Percentiles rank a stretch among this genome's conserved stretches.
phyloP scores from a whole-genome alignment of 495 filamentous ascomycete genomes.

The Pyrenula massariospora region DNA sequence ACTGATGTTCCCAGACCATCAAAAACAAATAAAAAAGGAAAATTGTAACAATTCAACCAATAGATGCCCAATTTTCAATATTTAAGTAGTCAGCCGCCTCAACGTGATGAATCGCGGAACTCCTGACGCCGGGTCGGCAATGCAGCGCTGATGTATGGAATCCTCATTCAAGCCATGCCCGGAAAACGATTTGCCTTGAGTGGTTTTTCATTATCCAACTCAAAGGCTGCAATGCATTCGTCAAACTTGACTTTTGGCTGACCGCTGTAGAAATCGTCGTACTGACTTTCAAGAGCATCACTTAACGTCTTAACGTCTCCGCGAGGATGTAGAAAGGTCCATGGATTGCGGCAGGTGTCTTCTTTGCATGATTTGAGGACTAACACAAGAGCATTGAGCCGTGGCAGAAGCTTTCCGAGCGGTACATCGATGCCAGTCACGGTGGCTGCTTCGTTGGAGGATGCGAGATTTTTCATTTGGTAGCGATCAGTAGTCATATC shows the following conservation, averaged over 20 bases:
- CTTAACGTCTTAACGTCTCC: slow-evolving; percentile 23
- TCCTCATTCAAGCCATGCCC: too few species aligned
- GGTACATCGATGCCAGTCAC: neutral
- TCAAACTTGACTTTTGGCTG: neutral
- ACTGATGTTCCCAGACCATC: too few species aligned
- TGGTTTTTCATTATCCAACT: neutral
- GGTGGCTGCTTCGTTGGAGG: neutral
- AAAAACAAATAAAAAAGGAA: too few species aligned
- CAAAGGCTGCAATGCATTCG: neutral
- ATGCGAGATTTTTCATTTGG: neutral
- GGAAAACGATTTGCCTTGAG: too few species aligned
- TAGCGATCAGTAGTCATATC: neutral
- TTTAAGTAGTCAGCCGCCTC: too few species aligned
- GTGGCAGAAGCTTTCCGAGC: slow-evolving; percentile 13
- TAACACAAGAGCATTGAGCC: slow-evolving; percentile 49
- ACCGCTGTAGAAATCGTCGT: slow-evolving; percentile 43
- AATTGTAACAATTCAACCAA: too few species aligned
- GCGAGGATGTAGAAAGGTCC: slow-evolving; percentile 44
- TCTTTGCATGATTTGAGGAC: slow-evolving; percentile 55
- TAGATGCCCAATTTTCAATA: too few species aligned
- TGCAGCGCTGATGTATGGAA: too few species aligned
- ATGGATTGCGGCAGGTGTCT: slow-evolving; percentile 42
- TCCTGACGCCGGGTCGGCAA: too few species aligned
- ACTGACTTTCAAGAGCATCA: slow-evolving; percentile 32
- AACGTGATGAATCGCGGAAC: too few species aligned